Conservation (phyloP, 192 early-diverging fungal genomes). For the Linnemannia schmuckeri region DNA sequence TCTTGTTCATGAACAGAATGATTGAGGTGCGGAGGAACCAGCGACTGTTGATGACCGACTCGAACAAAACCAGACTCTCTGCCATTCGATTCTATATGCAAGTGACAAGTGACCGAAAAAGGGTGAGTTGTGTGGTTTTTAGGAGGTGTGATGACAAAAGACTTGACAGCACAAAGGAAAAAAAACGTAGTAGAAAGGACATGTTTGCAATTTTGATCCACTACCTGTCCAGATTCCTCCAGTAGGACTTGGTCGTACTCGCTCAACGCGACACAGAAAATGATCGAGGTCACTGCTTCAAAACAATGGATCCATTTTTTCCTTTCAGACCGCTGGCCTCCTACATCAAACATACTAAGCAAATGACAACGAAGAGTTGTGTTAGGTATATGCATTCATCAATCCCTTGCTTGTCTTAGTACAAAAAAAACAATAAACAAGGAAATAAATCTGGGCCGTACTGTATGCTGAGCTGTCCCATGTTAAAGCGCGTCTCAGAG, state of each 20-base stretch:
- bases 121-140: background rate
- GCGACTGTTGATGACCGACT: slow-evolving; percentile 91
- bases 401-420: background rate
- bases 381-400: background rate
- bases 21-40: slow-evolving; percentile 95
- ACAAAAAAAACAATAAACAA: background rate
- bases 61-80: slow-evolving; percentile 91
- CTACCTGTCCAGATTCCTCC: slow-evolving; percentile 82
- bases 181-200: background rate
- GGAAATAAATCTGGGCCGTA: slow-evolving; percentile 42
- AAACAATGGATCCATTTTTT: slow-evolving; percentile 93
- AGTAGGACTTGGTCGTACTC: slow-evolving; percentile 95
- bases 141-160: background rate
- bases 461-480: slow-evolving; percentile 92
- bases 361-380: background rate
- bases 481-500: slow-evolving; percentile 93
- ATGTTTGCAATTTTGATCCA: background rate
- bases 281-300: slow-evolving; percentile 90
- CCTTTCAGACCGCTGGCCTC: slow-evolving; percentile 86
- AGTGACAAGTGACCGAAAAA: background rate
- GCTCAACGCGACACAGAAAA: slow-evolving; percentile 94
- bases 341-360: slow-evolving; percentile 87
- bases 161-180: background rate
- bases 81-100: slow-evolving; percentile 87
- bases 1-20: slow-evolving; percentile 95